A percentile compares a stretch with the other conserved stretches of the same genome.
Evolutionary conservation across 768 basidiomycete species (phyloP).

Genomic region (Pleurotus cornucopiae): DNA sequence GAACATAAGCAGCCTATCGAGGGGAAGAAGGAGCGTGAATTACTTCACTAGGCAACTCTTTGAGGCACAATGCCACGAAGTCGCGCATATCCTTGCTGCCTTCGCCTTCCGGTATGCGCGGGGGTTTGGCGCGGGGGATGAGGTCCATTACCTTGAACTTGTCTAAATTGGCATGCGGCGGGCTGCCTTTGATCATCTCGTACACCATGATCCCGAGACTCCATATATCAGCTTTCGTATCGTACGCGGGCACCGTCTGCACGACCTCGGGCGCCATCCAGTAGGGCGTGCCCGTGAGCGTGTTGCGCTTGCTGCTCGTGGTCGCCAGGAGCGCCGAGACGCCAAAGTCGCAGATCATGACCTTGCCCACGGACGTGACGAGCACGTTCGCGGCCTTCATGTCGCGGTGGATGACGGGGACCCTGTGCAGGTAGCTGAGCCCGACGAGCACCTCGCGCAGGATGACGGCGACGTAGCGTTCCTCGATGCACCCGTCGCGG

Average conservation of each 20-base stretch:
- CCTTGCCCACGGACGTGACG: constrained; percentile 81
- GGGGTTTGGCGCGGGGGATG: constrained; percentile 82
- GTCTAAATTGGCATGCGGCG: constrained; percentile 87
- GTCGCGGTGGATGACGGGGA: constrained; percentile 94
- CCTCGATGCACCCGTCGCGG: constrained; percentile 73
- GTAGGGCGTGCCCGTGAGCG: constrained; percentile 94
- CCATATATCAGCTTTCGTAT: constrained; percentile 98
- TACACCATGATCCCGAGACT: constrained; percentile 93
- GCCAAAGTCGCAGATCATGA: constrained; percentile 97
- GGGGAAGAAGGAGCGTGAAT: constrained; percentile 15
- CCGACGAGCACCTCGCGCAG: constrained; percentile 85
- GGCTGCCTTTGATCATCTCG: constrained; percentile 96
- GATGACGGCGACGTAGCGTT: constrained; percentile 85
- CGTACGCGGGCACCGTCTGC: constrained; percentile 83
- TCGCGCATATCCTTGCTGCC: constrained; percentile 86
- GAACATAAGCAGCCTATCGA: constrained; percentile 10
- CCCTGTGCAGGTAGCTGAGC: constrained; percentile 87
- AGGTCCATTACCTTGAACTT: constrained; percentile 84
- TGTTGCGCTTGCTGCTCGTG: constrained; percentile 87
- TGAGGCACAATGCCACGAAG: constrained; percentile 79
- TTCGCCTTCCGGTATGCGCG: constrained; percentile 70
- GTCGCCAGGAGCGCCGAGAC: constrained; percentile 90
- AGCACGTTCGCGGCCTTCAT: constrained; percentile 98
- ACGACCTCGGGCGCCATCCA: constrained; percentile 99
- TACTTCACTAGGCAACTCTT: constrained; percentile 78